Conservation (phyloP, 805 yeast genomes). For the Candida corydali region DNA sequence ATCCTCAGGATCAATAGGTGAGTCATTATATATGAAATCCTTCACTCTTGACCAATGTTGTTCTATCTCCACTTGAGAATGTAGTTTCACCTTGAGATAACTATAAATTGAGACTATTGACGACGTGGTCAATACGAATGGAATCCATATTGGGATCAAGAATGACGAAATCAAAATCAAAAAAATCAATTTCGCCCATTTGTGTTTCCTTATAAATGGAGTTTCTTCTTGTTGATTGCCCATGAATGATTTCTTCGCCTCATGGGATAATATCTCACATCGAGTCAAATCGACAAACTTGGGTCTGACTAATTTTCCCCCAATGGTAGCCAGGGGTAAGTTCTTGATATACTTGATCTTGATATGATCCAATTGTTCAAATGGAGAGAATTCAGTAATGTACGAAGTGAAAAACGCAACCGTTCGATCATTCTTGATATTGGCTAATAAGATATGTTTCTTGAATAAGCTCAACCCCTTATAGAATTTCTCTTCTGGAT, state of each 20-base stretch:
- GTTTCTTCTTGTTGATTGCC: slow-evolving; percentile 36
- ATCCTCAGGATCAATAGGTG: slow-evolving; percentile 27
- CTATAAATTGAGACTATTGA: slow-evolving; percentile 37
- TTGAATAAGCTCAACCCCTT: slow-evolving; percentile 57
- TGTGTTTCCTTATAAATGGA: slow-evolving; percentile 28
- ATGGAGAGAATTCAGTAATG: slow-evolving; percentile 72
- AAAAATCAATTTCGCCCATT: slow-evolving; percentile 19
- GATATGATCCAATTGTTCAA: slow-evolving; percentile 49
- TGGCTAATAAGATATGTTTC: slow-evolving; percentile 61
- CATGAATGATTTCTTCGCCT: slow-evolving; percentile 3
- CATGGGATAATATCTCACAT: slow-evolving; percentile 15
- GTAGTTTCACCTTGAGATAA: slow-evolving; percentile 30
- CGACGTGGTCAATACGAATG: slow-evolving; percentile 36
- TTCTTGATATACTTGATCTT: slow-evolving; percentile 46
- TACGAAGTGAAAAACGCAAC: slow-evolving; percentile 85
- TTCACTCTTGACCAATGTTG: slow-evolving; percentile 33
- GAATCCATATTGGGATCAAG: slow-evolving; percentile 49
- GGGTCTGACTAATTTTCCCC: slow-evolving; percentile 37
- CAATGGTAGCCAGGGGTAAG: slow-evolving; percentile 38
- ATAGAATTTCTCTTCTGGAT: slow-evolving; percentile 46
- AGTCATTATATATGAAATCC: slow-evolving; percentile 27
- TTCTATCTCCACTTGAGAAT: slow-evolving; percentile 19
- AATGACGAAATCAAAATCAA: slow-evolving; percentile 22
- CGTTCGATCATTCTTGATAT: slow-evolving; percentile 76
- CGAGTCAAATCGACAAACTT: slow-evolving; percentile 48